These are phyloP conservation scores for Monilinia fructigena DNA, from an alignment of 2,329 filamentous ascomycete genomes.

Conservation along the genomic window DNA sequence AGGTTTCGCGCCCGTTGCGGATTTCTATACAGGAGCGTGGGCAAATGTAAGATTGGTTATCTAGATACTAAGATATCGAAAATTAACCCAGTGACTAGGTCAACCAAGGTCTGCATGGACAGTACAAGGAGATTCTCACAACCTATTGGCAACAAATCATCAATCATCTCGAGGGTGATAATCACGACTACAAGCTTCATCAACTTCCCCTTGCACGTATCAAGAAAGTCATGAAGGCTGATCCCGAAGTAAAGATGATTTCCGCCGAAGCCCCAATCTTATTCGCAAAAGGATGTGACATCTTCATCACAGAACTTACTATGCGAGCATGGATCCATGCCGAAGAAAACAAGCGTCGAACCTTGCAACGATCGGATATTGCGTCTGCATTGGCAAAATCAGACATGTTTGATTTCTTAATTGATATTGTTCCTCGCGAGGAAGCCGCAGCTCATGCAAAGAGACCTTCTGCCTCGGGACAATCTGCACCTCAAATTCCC, in stretches of 20 bases:
- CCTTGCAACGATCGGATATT: conserved; percentile 92
- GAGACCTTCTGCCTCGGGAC: conserved; percentile 54
- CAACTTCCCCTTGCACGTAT: conserved; percentile 96
- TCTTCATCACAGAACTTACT: conserved; percentile 97
- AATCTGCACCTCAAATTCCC: conserved; percentile 47
- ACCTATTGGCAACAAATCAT: conserved; percentile 99
- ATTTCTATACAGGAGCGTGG: conserved; percentile 93
- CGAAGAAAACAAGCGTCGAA: conserved; percentile 96
- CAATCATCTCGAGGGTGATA: conserved; percentile 89
- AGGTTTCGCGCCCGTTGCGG: conserved; percentile 82
- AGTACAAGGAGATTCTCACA: conserved; percentile 94
- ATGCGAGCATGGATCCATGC: conserved; percentile 99
- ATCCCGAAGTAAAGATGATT: conserved; percentile 99
- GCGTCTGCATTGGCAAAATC: conserved; percentile 93
- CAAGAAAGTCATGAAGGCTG: conserved; percentile 99
- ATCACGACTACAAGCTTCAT: conserved; percentile 97
- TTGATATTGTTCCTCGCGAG: conserved; percentile 96
- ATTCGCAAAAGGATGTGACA: conserved; percentile 97
- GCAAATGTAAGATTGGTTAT: conserved; percentile 68
- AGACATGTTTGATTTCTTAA: conserved; percentile 99
- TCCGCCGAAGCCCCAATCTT: conserved; percentile 96
- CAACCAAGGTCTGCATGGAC: conserved; percentile 88
- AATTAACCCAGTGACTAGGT: conserved; percentile 56
- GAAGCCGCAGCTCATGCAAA: conserved; percentile 86
- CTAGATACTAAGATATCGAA: conserved; percentile 19